Evolutionary conservation across 768 basidiomycete species (phyloP).

Genomic region (Pholiota microspora): DNA sequence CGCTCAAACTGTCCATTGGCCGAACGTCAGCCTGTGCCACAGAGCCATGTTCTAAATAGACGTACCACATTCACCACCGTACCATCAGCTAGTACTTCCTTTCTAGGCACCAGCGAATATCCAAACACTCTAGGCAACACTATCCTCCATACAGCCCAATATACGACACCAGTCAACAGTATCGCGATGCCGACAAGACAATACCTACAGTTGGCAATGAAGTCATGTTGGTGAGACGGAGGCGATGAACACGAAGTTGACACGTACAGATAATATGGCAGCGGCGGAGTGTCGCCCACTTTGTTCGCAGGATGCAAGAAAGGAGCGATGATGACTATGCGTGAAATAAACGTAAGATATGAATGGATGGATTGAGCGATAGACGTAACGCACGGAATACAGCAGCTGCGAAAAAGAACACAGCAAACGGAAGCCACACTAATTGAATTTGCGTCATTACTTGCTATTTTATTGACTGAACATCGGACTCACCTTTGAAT

Average conservation of each 20-base stretch:
- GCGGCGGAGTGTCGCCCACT: slow-evolving; percentile 57
- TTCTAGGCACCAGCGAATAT: slow-evolving; percentile 46
- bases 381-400: slow-evolving; percentile 44
- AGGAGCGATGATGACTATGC: slow-evolving; percentile 52
- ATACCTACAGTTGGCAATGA: slow-evolving; percentile 31
- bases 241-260: background rate
- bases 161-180: slow-evolving; percentile 43
- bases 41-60: no score
- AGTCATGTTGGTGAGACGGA: background rate
- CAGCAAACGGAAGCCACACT: slow-evolving; percentile 57
- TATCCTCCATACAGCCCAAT: slow-evolving; percentile 56
- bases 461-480: no score
- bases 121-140: slow-evolving; percentile 47
- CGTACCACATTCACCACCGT: slow-evolving; percentile 53
- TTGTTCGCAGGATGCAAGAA: slow-evolving; percentile 53
- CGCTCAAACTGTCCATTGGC: no score
- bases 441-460: no score
- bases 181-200: slow-evolving; percentile 52
- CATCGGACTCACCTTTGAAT: slow-evolving; percentile 44
- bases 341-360: background rate
- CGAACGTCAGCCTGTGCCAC: no score
- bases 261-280: slow-evolving; percentile 56
- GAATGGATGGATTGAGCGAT: background rate
- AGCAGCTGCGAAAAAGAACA: slow-evolving; percentile 52
- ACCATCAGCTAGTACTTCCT: slow-evolving; percentile 48